Base-by-base conservation (phyloP, 2,329 filamentous ascomycete genomes). In the Zalaria obscura region DNA sequence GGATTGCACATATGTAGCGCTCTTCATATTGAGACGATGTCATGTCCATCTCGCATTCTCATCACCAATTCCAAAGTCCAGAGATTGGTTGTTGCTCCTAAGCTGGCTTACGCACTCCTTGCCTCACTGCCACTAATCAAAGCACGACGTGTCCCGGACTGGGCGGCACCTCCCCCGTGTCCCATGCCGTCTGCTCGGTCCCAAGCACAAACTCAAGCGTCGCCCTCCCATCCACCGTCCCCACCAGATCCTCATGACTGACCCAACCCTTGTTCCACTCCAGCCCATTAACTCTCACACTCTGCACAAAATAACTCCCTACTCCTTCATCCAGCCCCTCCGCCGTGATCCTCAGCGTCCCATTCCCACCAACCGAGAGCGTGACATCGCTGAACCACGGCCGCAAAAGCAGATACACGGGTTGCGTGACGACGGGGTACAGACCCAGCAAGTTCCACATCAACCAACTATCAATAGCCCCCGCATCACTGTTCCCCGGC, bases 131-230 rank as follows among this genome's bases (percentile, higher is more conserved):
- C 18, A 18, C 18, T 18, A 18, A 18, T 32, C 29, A 32, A 46
- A 34, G 69, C 7, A 32, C 29, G 7, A 32, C 29, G n/a, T 32
- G 29, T 32, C 29, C 75, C 18, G 75, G 75, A 50, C 73, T 80
- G 3, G 78, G 78, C 8, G 77, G 78, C 40, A 67, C 48, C n/a
- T 65, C 62, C 0, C 75, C 77, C 1, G 69, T 75, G 4, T 70
- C 69, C 78, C 78, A 83, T 43, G 67, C 57, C 10, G 52, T 60
- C 4, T 70, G 65, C 31, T 66, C 57, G 1, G 54, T 38, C 0
- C 78, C 79, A n/a, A 83, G 61, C 11, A 74, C 69, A 53, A 80
- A 81, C 34, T 82, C 74, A 48, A 83, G 55, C 1, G 63, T 75
- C 0, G 77, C 79, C 5, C 77, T 78, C 3, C 72, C 53, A 63